These are phyloP conservation scores for Alliaria petiolata DNA, from an alignment of 345 rosid genomes.

Conservation along the genomic window DNA sequence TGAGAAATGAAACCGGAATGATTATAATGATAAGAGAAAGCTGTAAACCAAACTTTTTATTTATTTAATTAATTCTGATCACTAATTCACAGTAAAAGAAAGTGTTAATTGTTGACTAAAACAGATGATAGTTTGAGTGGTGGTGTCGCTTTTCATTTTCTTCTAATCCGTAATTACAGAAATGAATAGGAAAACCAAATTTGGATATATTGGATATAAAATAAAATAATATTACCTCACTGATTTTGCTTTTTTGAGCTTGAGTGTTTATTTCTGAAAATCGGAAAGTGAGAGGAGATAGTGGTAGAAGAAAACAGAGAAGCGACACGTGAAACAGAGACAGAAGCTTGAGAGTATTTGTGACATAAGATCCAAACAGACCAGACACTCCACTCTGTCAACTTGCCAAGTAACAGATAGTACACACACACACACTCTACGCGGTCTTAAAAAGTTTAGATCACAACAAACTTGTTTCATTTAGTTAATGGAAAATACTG, in stretches of 20 bases:
- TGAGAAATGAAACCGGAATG: background rate
- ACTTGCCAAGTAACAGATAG: constrained; percentile 11
- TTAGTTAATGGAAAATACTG: background rate
- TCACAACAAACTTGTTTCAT: background rate
- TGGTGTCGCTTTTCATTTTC: background rate
- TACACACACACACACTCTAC: constrained; percentile 9
- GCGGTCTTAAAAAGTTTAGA: background rate
- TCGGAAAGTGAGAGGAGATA: constrained; percentile 20
- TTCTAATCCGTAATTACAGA: constrained; percentile 17
- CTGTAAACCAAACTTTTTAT: background rate
- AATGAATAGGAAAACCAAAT: background rate
- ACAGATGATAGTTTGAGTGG: constrained; percentile 26
- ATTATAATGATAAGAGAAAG: constrained; percentile 21
- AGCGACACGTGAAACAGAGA: constrained; percentile 28
- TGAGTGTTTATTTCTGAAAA: constrained; percentile 5
- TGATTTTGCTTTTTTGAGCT: background rate
- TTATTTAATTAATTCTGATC: background rate
- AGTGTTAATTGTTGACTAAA: constrained; percentile 33
- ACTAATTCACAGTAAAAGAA: constrained; percentile 3
- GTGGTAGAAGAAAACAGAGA: constrained; percentile 27
- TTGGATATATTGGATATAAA: background rate
- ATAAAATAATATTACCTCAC: background rate
- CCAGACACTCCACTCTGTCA: constrained; percentile 18
- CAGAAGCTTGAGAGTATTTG: constrained; percentile 12
- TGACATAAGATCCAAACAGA: constrained; percentile 26